phyloP scores from a whole-genome alignment of 2,329 filamentous ascomycete genomes.

The Pseudopithomyces chartarum region DNA sequence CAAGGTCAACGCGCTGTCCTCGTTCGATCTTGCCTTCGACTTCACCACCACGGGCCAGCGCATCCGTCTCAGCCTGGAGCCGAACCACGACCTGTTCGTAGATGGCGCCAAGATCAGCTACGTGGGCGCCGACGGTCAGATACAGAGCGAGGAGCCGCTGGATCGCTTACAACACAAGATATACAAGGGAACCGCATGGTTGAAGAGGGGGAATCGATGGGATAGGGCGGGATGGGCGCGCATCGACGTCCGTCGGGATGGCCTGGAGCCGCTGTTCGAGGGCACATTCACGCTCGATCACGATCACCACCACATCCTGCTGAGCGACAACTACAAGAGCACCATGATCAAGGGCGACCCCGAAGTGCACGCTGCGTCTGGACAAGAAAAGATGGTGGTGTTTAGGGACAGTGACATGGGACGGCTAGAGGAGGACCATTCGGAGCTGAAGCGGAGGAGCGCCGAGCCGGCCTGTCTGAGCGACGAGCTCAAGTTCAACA shows the following conservation, averaged over 20 bases:
- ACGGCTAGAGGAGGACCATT: constrained; percentile 48
- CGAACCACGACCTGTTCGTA: constrained; percentile 87
- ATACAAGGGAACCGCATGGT: constrained; percentile 79
- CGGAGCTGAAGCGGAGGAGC: constrained; percentile 67
- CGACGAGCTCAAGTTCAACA: constrained; percentile 81
- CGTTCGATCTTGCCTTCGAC: constrained; percentile 84
- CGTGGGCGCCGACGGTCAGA: constrained; percentile 71
- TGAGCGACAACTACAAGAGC: constrained; percentile 70
- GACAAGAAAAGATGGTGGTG: constrained; percentile 80
- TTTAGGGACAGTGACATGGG: constrained; percentile 88
- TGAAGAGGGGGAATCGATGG: constrained; percentile 80
- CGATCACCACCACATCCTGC: constrained; percentile 86
- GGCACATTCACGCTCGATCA: constrained; percentile 82
- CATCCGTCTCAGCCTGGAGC: constrained; percentile 80
- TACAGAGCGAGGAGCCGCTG: constrained; percentile 70
- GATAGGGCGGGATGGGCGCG: constrained; percentile 85
- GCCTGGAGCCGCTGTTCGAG: constrained; percentile 80
- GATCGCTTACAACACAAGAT: constrained; percentile 77
- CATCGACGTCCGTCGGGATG: constrained; percentile 78
- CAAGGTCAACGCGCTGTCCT: constrained; percentile 77
- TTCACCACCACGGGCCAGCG: constrained; percentile 61
- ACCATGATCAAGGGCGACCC: constrained; percentile 70
- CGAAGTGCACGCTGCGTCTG: constrained; percentile 54
- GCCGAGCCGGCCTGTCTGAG: constrained; percentile 65
- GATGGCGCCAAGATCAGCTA: constrained; percentile 76